Evolutionary conservation across 148 eudicot genomes (phyloP).

Genomic region (Spergularia bocconei): DNA sequence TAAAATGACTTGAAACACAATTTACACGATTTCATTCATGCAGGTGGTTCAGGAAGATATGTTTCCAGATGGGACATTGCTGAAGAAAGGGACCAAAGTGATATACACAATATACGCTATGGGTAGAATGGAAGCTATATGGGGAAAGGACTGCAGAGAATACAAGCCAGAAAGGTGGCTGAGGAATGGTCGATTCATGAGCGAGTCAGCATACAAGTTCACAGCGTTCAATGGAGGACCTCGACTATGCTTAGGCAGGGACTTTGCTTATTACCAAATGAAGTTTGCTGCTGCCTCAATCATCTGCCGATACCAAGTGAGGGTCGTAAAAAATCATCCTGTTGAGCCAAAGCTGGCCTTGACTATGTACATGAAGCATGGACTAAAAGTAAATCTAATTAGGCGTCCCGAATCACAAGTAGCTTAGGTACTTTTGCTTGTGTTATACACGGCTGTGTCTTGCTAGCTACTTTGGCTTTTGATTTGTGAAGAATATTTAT

Average conservation of each 20-base stretch:
- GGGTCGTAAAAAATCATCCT: slow-evolving; percentile 53
- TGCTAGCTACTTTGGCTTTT: slow-evolving; percentile 16
- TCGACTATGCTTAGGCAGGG: slow-evolving; percentile 87
- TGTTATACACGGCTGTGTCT: slow-evolving; percentile 15
- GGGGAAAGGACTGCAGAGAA: slow-evolving; percentile 91
- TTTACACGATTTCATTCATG: no score
- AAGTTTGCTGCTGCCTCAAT: slow-evolving; percentile 88
- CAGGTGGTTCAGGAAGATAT: slow-evolving; percentile 84
- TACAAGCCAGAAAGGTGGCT: slow-evolving; percentile 94
- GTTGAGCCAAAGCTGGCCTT: slow-evolving; percentile 86
- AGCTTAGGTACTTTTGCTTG: slow-evolving; percentile 13
- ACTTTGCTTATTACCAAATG: slow-evolving; percentile 97
- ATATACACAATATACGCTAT: slow-evolving; percentile 85
- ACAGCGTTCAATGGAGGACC: slow-evolving; percentile 98
- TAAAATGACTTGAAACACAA: no score
- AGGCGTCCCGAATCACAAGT: slow-evolving; percentile 44
- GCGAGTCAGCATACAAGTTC: slow-evolving; percentile 93
- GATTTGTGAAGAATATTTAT: slow-evolving; percentile 24
- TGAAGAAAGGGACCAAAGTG: slow-evolving; percentile 87
- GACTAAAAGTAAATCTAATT: slow-evolving; percentile 63
- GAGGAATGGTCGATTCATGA: slow-evolving; percentile 70
- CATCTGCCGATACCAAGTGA: slow-evolving; percentile 57
- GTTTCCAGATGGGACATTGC: slow-evolving; percentile 82
- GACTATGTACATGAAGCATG: slow-evolving; percentile 95
- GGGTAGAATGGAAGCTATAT: slow-evolving; percentile 94